These are phyloP conservation scores for Gliomastix tumulicola DNA, from an alignment of 2,329 filamentous ascomycete species.

Conservation along the genomic window DNA sequence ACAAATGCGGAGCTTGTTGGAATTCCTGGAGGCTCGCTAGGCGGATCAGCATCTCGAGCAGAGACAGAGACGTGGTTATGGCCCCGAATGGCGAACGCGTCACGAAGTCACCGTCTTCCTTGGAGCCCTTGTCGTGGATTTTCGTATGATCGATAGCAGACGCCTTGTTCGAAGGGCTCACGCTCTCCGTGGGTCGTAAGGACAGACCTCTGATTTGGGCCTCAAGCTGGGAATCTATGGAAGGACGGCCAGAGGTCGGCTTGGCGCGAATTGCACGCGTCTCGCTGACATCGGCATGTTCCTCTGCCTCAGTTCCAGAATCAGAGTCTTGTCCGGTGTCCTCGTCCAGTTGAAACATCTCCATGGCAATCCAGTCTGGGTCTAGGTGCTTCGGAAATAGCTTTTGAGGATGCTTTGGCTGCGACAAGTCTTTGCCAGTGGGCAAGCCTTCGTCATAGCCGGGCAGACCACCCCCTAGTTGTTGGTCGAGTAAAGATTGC, in stretches of 20 bases:
- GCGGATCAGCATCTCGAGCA: constrained; percentile 83
- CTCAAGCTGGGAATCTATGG: neutral
- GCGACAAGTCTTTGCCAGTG: no score
- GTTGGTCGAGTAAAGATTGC: constrained; percentile 38
- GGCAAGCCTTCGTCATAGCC: no score
- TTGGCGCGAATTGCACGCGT: constrained; percentile 8
- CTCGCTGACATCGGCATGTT: constrained; percentile 25
- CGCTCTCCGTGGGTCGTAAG: neutral
- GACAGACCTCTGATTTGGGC: neutral
- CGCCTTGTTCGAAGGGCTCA: no score
- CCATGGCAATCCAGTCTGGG: constrained; percentile 85
- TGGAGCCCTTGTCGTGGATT: neutral
- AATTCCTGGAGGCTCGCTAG: constrained; percentile 86
- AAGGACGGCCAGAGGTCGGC: neutral
- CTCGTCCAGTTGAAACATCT: constrained; percentile 60
- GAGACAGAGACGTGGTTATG: constrained; percentile 56
- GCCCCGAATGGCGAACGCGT: constrained; percentile 40
- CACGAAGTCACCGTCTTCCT: constrained; percentile 7
- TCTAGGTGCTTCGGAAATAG: constrained; percentile 73
- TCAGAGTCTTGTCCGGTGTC: no score
- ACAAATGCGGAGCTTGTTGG: constrained; percentile 81
- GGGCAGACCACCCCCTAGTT: constrained; percentile 23
- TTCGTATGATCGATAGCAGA: no score
- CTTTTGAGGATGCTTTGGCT: no score
- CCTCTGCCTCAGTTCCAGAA: constrained; percentile 41